A percentile compares a stretch with the other conserved stretches of the same genome.
These are phyloP conservation scores for Aureobasidium subglaciale DNA, from an alignment of 2,329 filamentous ascomycete species.

Conservation along the genomic window DNA sequence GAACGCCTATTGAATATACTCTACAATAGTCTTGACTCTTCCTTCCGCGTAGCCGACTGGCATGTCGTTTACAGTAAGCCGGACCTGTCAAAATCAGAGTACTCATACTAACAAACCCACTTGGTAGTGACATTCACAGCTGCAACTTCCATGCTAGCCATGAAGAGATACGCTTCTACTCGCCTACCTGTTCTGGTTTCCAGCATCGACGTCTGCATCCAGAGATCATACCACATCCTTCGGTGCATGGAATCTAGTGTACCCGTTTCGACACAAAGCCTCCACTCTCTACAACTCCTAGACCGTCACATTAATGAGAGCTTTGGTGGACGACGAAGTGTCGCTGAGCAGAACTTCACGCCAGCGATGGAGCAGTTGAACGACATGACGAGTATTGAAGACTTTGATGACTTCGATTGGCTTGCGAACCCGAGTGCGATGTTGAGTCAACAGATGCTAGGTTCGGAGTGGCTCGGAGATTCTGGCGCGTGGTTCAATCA, in stretches of 20 bases:
- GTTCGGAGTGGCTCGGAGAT: neutral
- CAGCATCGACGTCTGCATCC: no score
- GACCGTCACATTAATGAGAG: neutral
- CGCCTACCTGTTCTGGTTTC: neutral
- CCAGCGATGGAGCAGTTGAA: neutral
- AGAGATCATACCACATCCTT: neutral
- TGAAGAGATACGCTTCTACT: neutral
- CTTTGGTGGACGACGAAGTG: neutral
- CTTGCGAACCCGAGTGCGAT: neutral
- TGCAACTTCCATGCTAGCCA: neutral
- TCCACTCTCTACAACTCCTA: neutral
- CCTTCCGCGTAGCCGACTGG: neutral
- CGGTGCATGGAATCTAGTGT: neutral
- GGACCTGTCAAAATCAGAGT: no score
- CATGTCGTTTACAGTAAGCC: neutral
- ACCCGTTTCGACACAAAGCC: neutral
- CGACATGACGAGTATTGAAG: neutral
- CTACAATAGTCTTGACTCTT: neutral
- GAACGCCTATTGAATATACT: neutral
- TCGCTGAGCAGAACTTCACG: neutral
- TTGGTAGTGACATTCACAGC: neutral
- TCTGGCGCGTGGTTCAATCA: no score
- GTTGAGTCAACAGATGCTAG: neutral
- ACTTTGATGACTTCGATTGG: neutral
- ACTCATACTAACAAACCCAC: no score